Conservation (phyloP, 441 rosid genomes). For the Populus hybrid region DNA sequence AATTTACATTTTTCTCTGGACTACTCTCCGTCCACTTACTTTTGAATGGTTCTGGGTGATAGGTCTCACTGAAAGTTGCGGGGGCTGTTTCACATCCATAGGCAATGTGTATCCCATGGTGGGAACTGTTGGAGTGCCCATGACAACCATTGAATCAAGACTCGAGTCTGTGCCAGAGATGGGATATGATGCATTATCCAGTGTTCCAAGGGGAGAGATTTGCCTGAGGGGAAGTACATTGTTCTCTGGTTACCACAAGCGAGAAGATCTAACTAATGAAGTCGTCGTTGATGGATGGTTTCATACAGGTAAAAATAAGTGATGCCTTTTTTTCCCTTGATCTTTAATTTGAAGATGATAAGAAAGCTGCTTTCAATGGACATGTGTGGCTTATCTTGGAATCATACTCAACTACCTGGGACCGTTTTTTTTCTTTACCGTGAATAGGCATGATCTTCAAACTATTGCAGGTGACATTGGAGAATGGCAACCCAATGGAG, state of each 20-base stretch:
- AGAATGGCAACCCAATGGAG: constrained; percentile 78
- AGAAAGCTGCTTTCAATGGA: neutral
- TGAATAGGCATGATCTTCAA: constrained; percentile 5
- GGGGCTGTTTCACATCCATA: constrained; percentile 79
- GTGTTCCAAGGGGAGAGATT: constrained; percentile 67
- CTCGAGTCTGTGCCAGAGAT: constrained; percentile 88
- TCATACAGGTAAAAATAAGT: constrained; percentile 63
- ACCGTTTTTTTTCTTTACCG: neutral
- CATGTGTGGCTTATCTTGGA: neutral
- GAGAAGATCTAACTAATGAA: constrained; percentile 77
- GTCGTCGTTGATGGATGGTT: constrained; percentile 87
- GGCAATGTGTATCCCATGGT: constrained; percentile 73
- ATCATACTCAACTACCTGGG: neutral
- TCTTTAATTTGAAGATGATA: neutral
- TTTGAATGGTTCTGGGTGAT: constrained; percentile 7
- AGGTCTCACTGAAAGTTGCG: constrained; percentile 93
- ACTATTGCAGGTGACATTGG: constrained; percentile 72
- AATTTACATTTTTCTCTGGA: neutral
- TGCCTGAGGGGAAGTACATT: constrained; percentile 74
- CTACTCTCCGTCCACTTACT: neutral
- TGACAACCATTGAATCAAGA: constrained; percentile 88
- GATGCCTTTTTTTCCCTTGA: neutral
- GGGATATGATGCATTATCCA: constrained; percentile 83
- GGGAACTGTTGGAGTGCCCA: constrained; percentile 91
- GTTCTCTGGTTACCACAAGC: constrained; percentile 86